Conservation (phyloP, 805 yeast species). For the Hanseniaspora pseudoguilliermondii region DNA sequence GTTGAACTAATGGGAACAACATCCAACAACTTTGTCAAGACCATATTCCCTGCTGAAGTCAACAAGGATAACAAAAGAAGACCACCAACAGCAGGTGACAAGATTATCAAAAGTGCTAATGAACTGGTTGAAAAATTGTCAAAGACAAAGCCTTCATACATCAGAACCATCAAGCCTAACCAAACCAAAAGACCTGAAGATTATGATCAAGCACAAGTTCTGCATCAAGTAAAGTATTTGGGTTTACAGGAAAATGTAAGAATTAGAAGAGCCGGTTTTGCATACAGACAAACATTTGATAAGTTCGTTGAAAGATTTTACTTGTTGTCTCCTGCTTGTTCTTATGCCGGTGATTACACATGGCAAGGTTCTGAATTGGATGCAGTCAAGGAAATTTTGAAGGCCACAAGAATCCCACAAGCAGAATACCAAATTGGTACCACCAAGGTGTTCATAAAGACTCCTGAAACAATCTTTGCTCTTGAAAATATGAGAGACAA, state of each 20-base stretch:
- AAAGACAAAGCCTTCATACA: constrained; percentile 86
- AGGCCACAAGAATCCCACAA: constrained; percentile 55
- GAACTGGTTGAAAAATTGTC: constrained; percentile 78
- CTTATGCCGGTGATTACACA: constrained; percentile 75
- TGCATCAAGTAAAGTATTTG: constrained; percentile 89
- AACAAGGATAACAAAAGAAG: constrained; percentile 62
- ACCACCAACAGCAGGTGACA: constrained; percentile 94
- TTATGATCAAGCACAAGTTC: constrained; percentile 75
- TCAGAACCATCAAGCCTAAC: constrained; percentile 94
- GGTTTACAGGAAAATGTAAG: constrained; percentile 95
- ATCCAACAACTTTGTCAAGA: constrained; percentile 45
- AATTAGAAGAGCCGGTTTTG: constrained; percentile 96
- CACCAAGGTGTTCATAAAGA: constrained; percentile 83
- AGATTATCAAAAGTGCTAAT: constrained; percentile 84
- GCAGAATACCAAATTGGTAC: constrained; percentile 85
- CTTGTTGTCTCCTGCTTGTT: constrained; percentile 71
- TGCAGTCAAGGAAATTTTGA: constrained; percentile 42
- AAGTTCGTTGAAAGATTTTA: constrained; percentile 92
- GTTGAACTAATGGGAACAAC: constrained; percentile 68
- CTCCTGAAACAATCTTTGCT: constrained; percentile 92
- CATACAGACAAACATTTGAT: constrained; percentile 91
- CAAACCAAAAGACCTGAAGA: constrained; percentile 84
- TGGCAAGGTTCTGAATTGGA: constrained; percentile 49
- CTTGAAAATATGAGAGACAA: constrained; percentile 91
- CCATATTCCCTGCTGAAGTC: constrained; percentile 51